These are phyloP conservation scores for Trichoderma sp. DNA, from an alignment of 2,329 filamentous ascomycete genomes.

Conservation along the genomic window DNA sequence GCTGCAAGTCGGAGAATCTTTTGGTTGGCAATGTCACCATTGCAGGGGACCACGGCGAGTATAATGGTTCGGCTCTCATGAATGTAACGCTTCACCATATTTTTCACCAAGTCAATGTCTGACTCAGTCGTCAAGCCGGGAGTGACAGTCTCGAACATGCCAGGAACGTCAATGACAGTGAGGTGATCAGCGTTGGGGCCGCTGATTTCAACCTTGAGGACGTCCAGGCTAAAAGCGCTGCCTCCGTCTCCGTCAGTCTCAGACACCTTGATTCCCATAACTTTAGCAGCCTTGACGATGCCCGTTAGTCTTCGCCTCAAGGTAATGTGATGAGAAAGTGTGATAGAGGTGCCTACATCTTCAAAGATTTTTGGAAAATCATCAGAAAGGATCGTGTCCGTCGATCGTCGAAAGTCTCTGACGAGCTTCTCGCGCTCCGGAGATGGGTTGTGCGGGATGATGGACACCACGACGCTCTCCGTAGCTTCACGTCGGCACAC, in stretches of 20 bases:
- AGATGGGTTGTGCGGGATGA: slow-evolving; percentile 36
- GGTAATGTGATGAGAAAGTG: neutral
- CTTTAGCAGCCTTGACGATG: slow-evolving; percentile 42
- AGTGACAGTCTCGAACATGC: slow-evolving; percentile 46
- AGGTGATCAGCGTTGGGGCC: slow-evolving; percentile 48
- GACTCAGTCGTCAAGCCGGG: slow-evolving; percentile 44
- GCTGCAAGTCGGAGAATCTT: slow-evolving; percentile 42
- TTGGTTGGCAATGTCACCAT: slow-evolving; percentile 43
- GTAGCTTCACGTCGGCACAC: slow-evolving; percentile 29
- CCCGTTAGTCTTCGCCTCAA: neutral
- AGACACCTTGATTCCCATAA: slow-evolving; percentile 46
- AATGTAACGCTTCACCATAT: slow-evolving; percentile 52
- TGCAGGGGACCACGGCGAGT: slow-evolving; percentile 47
- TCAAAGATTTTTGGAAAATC: slow-evolving; percentile 42
- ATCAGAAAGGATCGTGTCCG: slow-evolving; percentile 30
- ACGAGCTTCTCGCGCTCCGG: slow-evolving; percentile 20
- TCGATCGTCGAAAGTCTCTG: slow-evolving; percentile 25
- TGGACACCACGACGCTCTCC: slow-evolving; percentile 42
- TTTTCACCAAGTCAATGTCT: slow-evolving; percentile 48
- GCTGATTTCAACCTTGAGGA: slow-evolving; percentile 43
- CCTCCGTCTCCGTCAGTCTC: neutral
- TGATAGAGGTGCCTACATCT: slow-evolving; percentile 34
- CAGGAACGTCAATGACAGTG: slow-evolving; percentile 57
- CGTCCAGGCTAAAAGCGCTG: slow-evolving; percentile 47
- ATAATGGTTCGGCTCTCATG: slow-evolving; percentile 50